Percentiles rank a stretch among this genome's conserved stretches.
Evolutionary conservation across 352 stramenopile species (phyloP).

Genomic region (Globisporangium spiculum): DNA sequence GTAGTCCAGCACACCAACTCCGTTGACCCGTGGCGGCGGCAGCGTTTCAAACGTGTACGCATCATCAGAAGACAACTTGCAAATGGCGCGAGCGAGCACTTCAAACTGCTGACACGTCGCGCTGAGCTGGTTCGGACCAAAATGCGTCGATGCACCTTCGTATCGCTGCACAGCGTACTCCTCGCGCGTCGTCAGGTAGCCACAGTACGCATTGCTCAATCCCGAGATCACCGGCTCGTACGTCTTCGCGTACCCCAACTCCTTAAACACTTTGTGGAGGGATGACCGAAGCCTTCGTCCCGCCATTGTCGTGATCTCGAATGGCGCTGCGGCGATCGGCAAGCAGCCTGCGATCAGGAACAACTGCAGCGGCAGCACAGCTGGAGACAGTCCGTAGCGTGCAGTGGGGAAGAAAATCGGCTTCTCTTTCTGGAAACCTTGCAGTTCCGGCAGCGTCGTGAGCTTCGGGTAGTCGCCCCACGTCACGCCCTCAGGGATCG

Average conservation of each 20-base stretch:
- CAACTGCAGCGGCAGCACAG: conserved; percentile 69
- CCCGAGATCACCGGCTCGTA: conserved; percentile 66
- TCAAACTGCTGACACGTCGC: conserved; percentile 83
- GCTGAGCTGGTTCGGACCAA: conserved; percentile 81
- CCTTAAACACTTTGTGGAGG: conserved; percentile 29
- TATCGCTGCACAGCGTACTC: conserved; percentile 87
- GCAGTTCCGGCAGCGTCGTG: conserved; percentile 71
- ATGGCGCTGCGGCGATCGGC: conserved; percentile 68
- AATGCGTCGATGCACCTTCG: conserved; percentile 88
- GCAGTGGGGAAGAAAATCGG: conserved; percentile 76
- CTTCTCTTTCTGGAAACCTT: conserved; percentile 77
- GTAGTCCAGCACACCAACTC: conserved; percentile 67
- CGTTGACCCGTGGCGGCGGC: conserved; percentile 47
- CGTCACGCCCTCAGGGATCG: conserved; percentile 60
- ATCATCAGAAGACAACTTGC: conserved; percentile 13
- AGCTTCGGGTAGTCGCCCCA: conserved; percentile 72
- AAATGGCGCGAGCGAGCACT: conserved; percentile 37
- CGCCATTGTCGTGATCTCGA: conserved; percentile 86
- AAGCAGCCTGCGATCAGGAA: conserved; percentile 57
- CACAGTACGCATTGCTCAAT: conserved; percentile 80
- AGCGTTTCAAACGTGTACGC: conserved; percentile 23
- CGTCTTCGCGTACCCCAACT: conserved; percentile 11
- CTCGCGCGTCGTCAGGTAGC: conserved; percentile 83
- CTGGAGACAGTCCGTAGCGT: conserved; percentile 69
- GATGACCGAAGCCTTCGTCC: conserved; percentile 56